phyloP scores from a whole-genome alignment of 768 basidiomycete species.

The Boletus bicolor region DNA sequence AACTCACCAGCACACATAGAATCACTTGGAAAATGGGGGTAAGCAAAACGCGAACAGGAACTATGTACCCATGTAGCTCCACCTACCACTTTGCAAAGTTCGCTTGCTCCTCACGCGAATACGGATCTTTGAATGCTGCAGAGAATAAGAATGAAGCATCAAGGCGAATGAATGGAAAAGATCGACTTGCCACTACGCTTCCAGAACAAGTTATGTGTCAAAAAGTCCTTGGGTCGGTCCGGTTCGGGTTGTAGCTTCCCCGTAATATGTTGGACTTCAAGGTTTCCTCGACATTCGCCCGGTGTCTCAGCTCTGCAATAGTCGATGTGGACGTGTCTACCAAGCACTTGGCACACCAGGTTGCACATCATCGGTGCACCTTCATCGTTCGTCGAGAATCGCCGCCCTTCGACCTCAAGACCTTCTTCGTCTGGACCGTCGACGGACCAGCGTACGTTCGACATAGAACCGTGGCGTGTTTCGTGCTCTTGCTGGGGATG shows the following conservation, averaged over 20 bases:
- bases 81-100: conserved; percentile 53
- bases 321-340: conserved; percentile 54
- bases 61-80: not conserved
- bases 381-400: conserved; percentile 49
- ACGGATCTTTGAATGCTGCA: conserved; percentile 62
- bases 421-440: conserved; percentile 47
- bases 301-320: conserved; percentile 43
- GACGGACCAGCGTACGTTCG: conserved; percentile 50
- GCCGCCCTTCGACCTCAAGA: conserved; percentile 51
- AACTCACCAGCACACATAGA: conserved; percentile 47
- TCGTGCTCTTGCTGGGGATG: conserved; percentile 58
- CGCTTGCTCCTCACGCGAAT: conserved; percentile 51
- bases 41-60: not conserved
- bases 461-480: conserved; percentile 61
- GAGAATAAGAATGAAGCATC: not conserved
- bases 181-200: conserved; percentile 45
- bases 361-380: conserved; percentile 64
- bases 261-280: conserved; percentile 45
- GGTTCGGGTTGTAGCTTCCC: conserved; percentile 43
- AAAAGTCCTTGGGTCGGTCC: conserved; percentile 47
- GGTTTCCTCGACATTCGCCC: conserved; percentile 35
- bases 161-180: not conserved
- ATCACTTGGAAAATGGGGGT: conserved; percentile 35
- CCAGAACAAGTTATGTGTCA: conserved; percentile 56
- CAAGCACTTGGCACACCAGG: conserved; percentile 48